These are phyloP conservation scores for Zizania latifolia DNA, from an alignment of 176 grass and related monocot species.

Conservation along the genomic window DNA sequence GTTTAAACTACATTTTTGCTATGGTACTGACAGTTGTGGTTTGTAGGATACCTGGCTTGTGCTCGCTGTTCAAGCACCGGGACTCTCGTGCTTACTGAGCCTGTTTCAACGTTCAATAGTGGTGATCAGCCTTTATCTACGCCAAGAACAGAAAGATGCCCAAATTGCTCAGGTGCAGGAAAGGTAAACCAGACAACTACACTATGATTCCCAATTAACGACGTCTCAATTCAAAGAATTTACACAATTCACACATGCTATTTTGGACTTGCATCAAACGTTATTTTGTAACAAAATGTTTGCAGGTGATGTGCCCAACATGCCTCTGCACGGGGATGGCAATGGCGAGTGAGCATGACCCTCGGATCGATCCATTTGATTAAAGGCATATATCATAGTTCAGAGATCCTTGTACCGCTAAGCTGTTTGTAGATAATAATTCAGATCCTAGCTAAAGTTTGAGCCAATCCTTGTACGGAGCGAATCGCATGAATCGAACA, in stretches of 20 bases:
- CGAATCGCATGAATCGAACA: constrained; percentile 10
- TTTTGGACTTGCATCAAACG: background rate
- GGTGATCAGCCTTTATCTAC: constrained; percentile 55
- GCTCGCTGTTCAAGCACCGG: constrained; percentile 94
- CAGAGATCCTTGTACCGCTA: background rate
- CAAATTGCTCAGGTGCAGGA: constrained; percentile 91
- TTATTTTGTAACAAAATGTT: background rate
- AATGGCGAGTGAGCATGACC: constrained; percentile 98
- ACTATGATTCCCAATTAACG: background rate
- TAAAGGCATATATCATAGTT: background rate
- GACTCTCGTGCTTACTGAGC: constrained; percentile 68
- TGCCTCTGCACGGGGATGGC: constrained; percentile 99
- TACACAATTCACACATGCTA: background rate
- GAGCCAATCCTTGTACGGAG: background rate
- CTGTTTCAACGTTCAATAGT: constrained; percentile 49
- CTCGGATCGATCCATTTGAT: constrained; percentile 89
- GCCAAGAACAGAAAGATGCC: constrained; percentile 79
- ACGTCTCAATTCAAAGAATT: background rate
- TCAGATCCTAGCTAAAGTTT: background rate
- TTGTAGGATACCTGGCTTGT: constrained; percentile 90
- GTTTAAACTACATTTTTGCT: background rate
- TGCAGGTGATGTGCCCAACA: constrained; percentile 99
- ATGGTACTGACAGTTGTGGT: constrained; percentile 3
- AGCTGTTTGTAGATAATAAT: constrained; percentile 41
- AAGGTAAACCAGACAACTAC: constrained; percentile 42